Conservation (phyloP, 116 monocot species). For the Papilionanthe hybrid region DNA sequence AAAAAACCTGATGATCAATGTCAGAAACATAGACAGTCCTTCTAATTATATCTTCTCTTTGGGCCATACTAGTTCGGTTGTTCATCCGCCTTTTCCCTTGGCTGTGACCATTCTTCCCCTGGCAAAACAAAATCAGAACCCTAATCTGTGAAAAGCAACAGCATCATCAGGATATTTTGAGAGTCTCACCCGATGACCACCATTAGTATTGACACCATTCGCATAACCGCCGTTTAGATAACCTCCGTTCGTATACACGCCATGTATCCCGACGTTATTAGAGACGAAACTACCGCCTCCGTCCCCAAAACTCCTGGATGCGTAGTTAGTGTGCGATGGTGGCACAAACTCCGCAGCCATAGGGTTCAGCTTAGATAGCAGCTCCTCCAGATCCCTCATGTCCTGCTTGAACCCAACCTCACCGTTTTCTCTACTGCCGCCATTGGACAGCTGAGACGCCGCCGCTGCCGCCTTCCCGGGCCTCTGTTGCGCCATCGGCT, state of each 20-base stretch:
- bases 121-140: not conserved
- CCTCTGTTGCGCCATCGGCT: not conserved
- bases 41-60: slow-evolving; percentile 58
- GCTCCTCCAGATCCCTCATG: slow-evolving; percentile 71
- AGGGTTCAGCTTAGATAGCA: slow-evolving; percentile 87
- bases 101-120: slow-evolving; percentile 26
- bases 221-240: slow-evolving; percentile 5
- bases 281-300: slow-evolving; percentile 14
- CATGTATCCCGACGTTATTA: not conserved
- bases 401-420: slow-evolving; percentile 45
- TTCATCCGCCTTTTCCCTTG: slow-evolving; percentile 47
- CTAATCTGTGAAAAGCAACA: not conserved
- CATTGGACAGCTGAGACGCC: not conserved
- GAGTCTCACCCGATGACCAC: slow-evolving; percentile 11
- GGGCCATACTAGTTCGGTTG: slow-evolving; percentile 51
- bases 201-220: slow-evolving; percentile 10
- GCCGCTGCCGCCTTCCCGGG: not conserved
- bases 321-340: slow-evolving; percentile 34
- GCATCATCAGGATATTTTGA: not conserved
- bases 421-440: not conserved
- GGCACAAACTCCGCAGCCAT: slow-evolving; percentile 97
- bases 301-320: slow-evolving; percentile 6
- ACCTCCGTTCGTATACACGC: not conserved
- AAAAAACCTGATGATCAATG: slow-evolving; percentile 61
- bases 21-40: slow-evolving; percentile 78